Base-by-base conservation (phyloP, 106 monocot species). In the Gastrodia elata region DNA sequence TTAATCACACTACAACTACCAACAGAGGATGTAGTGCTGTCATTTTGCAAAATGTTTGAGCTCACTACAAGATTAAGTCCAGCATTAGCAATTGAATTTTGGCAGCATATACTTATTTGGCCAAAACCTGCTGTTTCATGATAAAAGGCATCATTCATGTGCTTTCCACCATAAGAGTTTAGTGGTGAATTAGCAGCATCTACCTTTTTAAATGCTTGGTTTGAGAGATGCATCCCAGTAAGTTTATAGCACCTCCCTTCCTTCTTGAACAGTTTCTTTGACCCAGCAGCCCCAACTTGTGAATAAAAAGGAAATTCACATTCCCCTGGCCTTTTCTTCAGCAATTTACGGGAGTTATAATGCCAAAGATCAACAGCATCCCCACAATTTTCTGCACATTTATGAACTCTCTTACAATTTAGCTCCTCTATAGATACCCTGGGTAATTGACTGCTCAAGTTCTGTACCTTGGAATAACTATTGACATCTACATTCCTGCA, bases 131-230 rank as follows among this genome's bases (percentile, higher is more conserved):
- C 59, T 46, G 48, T 64, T 64, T 64, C 77, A 70, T 82, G 68
- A 64, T 79, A 72, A 68, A 82, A 59, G 38, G 72, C 79, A 78
- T 71, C 30, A 78, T 67, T 52, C 77, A 75, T 68, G 48, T 72
- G 78, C 71, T 77, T 75, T 71, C 71, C 74, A 81, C 78, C 80
- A 70, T 74, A 39, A 44, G 81, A 39, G 39, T 32, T 68, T 72
- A 48, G 72, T 76, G 85, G 71, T 59, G 61, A 81, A 81, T 65
- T 73, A 82, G 70, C 79, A 82, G 49, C 82, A 79, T 79, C 79
- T 82, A 82, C 86, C 82, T 86, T 77, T 71, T 78, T 58, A 40
- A 18, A 41, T 38, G 70, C 48, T 20, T 72, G 68, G 40, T 39
- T 44, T 77, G 77, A 18, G 37, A 61, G 41, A 43, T 4, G 56